These are phyloP conservation scores for Graphiopsis chlorocephala DNA, from an alignment of 2,329 filamentous ascomycete species.

Conservation along the genomic window DNA sequence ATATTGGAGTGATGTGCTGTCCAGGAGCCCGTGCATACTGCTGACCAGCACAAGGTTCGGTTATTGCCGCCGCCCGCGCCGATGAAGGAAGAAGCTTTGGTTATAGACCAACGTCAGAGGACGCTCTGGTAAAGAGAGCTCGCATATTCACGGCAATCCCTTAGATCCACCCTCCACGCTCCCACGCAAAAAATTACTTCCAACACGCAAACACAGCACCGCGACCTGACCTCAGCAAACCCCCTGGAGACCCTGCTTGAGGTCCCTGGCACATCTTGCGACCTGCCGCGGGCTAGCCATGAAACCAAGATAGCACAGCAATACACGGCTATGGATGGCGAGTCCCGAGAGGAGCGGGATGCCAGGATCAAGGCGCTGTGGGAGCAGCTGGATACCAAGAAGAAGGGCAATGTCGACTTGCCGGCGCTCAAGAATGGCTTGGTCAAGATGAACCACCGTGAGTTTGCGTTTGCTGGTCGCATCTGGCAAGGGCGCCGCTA, in stretches of 20 bases:
- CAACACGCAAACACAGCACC: neutral
- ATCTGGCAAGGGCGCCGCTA: slow-evolving; percentile 16
- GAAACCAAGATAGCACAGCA: slow-evolving; percentile 26
- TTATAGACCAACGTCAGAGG: slow-evolving; percentile 11
- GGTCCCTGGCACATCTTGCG: slow-evolving; percentile 6
- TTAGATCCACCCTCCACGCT: slow-evolving; percentile 7
- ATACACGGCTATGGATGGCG: slow-evolving; percentile 59
- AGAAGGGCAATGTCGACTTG: slow-evolving; percentile 77
- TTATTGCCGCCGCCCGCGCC: slow-evolving; percentile 10
- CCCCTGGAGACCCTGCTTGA: slow-evolving; percentile 6
- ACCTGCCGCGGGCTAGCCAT: slow-evolving; percentile 18
- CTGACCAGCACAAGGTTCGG: slow-evolving; percentile 5
- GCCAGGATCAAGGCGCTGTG: slow-evolving; percentile 80
- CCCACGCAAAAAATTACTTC: neutral
- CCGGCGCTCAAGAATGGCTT: slow-evolving; percentile 81
- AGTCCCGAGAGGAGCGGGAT: slow-evolving; percentile 76
- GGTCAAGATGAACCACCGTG: slow-evolving; percentile 87
- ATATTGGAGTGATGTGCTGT: slow-evolving; percentile 3
- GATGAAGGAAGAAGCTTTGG: slow-evolving; percentile 7
- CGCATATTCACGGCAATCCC: slow-evolving; percentile 16
- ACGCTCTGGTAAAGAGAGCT: neutral
- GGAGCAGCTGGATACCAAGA: slow-evolving; percentile 73
- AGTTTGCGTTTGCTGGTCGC: slow-evolving; percentile 43
- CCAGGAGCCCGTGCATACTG: neutral
- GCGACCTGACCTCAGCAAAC: neutral